Conservation (phyloP, 768 basidiomycete genomes). For the Mycena latifolia region DNA sequence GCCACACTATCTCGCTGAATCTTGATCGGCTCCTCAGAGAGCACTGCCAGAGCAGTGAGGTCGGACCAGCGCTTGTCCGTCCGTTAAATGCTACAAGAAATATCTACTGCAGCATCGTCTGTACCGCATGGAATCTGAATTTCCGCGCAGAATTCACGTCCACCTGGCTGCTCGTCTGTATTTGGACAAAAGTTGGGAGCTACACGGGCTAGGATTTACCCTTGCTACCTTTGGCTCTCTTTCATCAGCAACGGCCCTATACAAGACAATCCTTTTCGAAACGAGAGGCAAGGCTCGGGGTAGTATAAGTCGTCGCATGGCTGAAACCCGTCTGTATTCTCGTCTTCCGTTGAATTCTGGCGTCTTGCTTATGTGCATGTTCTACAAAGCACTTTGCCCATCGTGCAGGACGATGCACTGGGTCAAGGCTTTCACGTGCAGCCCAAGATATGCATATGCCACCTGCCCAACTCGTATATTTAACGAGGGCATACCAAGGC, state of each 20-base stretch:
- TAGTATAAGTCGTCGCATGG: not conserved
- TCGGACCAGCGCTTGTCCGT: not conserved
- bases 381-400: constrained; percentile 10
- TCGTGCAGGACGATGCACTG: constrained; percentile 9
- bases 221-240: not conserved
- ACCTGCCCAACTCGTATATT: constrained; percentile 2
- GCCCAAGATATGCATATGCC: not conserved
- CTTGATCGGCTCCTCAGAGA: not conserved
- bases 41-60: no score
- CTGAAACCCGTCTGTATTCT: not conserved
- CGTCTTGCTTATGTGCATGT: constrained; percentile 7
- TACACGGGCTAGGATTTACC: not conserved
- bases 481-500: constrained; percentile 3
- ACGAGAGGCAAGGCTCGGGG: not conserved
- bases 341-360: not conserved
- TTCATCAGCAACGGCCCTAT: not conserved
- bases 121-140: constrained; percentile 1
- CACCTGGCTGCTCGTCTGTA: not conserved
- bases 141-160: not conserved
- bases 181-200: constrained; percentile 2
- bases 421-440: not conserved
- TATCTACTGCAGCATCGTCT: not conserved
- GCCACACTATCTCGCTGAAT: constrained; percentile 16
- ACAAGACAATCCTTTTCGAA: not conserved
- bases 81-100: not conserved